phyloP scores from a whole-genome alignment of 176 grass and related monocot genomes.

The Oropetium thomaeum region DNA sequence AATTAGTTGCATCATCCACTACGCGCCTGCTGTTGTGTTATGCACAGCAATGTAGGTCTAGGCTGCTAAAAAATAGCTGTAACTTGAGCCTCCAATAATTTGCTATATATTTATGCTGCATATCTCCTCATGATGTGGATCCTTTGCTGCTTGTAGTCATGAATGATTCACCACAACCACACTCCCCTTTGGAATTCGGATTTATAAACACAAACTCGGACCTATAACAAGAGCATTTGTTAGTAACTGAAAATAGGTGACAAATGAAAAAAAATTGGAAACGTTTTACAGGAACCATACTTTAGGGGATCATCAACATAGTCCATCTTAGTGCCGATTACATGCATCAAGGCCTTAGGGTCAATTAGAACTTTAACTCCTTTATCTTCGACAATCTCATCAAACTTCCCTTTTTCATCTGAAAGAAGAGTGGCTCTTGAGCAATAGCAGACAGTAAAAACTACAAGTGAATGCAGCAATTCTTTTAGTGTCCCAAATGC shows the following conservation, averaged over 20 bases:
- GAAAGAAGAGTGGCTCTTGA: slow-evolving; percentile 25
- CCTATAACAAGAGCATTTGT: slow-evolving; percentile 31
- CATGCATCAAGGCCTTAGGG: slow-evolving; percentile 93
- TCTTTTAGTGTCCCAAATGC: not conserved
- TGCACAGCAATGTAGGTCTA: not conserved
- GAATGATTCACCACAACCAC: slow-evolving; percentile 89
- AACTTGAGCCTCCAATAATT: not conserved
- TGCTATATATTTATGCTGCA: slow-evolving; percentile 4
- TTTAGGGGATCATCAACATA: slow-evolving; percentile 68
- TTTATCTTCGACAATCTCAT: slow-evolving; percentile 79
- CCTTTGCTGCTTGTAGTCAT: slow-evolving; percentile 65
- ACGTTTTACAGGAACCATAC: slow-evolving; percentile 28
- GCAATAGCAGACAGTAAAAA: slow-evolving; percentile 2
- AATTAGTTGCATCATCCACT: slow-evolving; percentile 8
- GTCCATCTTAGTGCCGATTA: slow-evolving; percentile 93
- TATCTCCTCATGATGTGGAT: slow-evolving; percentile 24
- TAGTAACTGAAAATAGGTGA: not conserved
- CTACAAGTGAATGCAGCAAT: not conserved
- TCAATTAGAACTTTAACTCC: slow-evolving; percentile 92
- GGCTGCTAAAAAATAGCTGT: not conserved
- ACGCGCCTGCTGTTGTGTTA: not conserved
- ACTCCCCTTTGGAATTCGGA: slow-evolving; percentile 83
- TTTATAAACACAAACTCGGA: slow-evolving; percentile 94
- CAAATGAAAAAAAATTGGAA: not conserved
- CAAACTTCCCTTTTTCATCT: slow-evolving; percentile 92